phyloP scores from a whole-genome alignment of 805 yeast genomes.

The Candida awuae region DNA sequence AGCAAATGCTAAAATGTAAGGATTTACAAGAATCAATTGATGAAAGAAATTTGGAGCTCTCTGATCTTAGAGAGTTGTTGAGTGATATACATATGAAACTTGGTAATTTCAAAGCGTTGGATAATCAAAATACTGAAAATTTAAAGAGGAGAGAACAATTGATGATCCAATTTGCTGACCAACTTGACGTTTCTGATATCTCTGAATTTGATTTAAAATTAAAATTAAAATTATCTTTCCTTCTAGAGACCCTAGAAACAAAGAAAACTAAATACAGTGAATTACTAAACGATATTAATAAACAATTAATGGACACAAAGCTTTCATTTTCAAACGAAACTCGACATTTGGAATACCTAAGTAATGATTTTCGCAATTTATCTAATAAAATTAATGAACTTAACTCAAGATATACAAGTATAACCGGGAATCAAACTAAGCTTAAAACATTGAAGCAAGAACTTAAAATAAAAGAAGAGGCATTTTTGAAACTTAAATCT shows the following conservation, averaged over 20 bases:
- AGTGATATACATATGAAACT: slow-evolving; percentile 37
- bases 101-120: slow-evolving; percentile 43
- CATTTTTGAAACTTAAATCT: slow-evolving; percentile 27
- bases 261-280: slow-evolving; percentile 6
- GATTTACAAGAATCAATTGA: slow-evolving; percentile 16
- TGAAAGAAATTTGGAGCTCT: slow-evolving; percentile 7
- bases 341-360: slow-evolving; percentile 35
- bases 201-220: slow-evolving; percentile 12
- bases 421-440: slow-evolving; percentile 38
- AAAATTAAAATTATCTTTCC: slow-evolving; percentile 7
- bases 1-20: slow-evolving; percentile 20
- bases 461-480: slow-evolving; percentile 32
- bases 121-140: slow-evolving; percentile 20
- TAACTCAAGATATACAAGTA: slow-evolving; percentile 31
- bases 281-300: slow-evolving; percentile 12
- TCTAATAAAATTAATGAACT: slow-evolving; percentile 31
- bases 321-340: slow-evolving; percentile 34
- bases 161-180: slow-evolving; percentile 6
- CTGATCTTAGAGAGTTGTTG: slow-evolving; percentile 25
- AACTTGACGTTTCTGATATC: slow-evolving; percentile 5
- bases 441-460: slow-evolving; percentile 38
- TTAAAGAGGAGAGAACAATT: slow-evolving; percentile 11
- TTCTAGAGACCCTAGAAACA: slow-evolving; percentile 4
- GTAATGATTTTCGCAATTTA: slow-evolving; percentile 33
- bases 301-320: slow-evolving; percentile 16